phyloP scores from a whole-genome alignment of 2,329 filamentous ascomycete genomes.

The Alternaria triticimaculans region DNA sequence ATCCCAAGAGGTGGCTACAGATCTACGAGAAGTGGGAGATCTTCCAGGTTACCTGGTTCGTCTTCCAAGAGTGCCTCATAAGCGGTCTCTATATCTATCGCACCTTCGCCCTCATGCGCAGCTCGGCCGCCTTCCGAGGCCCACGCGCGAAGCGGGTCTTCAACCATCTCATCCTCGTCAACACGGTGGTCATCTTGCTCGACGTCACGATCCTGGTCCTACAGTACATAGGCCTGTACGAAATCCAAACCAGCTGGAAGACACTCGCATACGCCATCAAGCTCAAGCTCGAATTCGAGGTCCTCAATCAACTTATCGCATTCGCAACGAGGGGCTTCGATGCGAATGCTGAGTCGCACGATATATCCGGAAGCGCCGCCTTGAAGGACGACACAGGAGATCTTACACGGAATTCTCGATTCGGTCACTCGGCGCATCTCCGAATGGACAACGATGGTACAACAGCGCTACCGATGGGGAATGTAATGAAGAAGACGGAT shows the following conservation, averaged over 20 bases:
- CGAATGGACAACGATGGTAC: slow-evolving; percentile 19
- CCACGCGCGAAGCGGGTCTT: slow-evolving; percentile 21
- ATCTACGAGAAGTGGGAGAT: slow-evolving; percentile 43
- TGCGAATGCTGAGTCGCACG: not conserved
- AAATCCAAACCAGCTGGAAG: slow-evolving; percentile 44
- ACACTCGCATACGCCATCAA: slow-evolving; percentile 53
- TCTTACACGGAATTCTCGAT: not conserved
- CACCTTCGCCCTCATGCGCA: slow-evolving; percentile 52
- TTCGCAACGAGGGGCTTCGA: slow-evolving; percentile 18
- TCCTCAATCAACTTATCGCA: slow-evolving; percentile 52
- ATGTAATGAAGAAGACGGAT: slow-evolving; percentile 29
- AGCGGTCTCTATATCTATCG: slow-evolving; percentile 58
- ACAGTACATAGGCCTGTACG: slow-evolving; percentile 43
- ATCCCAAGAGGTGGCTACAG: slow-evolving; percentile 10
- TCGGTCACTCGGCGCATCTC: slow-evolving; percentile 17
- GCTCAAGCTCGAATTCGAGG: slow-evolving; percentile 61
- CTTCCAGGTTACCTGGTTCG: slow-evolving; percentile 50
- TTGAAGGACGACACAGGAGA: not conserved
- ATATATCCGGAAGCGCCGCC: not conserved
- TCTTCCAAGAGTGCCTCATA: slow-evolving; percentile 46
- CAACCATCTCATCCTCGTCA: slow-evolving; percentile 46
- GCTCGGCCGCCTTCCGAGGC: slow-evolving; percentile 10
- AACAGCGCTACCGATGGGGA: not conserved
- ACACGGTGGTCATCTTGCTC: slow-evolving; percentile 48
- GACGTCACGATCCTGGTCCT: slow-evolving; percentile 50